phyloP scores from a whole-genome alignment of 768 basidiomycete species.

The Punctularia strigosozonata region DNA sequence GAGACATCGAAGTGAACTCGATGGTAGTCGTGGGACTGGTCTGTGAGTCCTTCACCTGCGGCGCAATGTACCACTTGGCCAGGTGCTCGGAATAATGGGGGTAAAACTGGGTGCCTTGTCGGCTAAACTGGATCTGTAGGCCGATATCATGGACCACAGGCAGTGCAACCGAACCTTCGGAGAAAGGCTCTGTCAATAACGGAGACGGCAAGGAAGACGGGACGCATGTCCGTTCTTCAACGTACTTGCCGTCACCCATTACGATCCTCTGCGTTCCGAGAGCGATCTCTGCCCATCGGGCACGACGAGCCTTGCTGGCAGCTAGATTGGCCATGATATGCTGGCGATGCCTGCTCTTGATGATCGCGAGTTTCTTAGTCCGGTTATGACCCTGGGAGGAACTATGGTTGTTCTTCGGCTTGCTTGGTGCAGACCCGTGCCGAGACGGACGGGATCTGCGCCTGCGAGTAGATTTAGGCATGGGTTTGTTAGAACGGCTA shows the following conservation, averaged over 20 bases:
- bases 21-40: constrained; percentile 12
- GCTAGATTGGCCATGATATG: no score
- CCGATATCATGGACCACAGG: constrained; percentile 22
- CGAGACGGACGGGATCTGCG: no score
- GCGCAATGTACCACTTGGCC: constrained; percentile 18
- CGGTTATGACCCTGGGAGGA: no score
- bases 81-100: constrained; percentile 24
- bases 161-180: no score
- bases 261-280: constrained; percentile 25
- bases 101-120: constrained; percentile 27
- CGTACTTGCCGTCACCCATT: constrained; percentile 29
- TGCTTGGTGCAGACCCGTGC: no score
- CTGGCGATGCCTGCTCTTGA: no score
- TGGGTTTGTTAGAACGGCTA: no score
- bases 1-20: constrained; percentile 18
- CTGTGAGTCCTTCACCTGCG: constrained; percentile 6
- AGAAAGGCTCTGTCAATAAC: neutral
- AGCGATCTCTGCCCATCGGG: constrained; percentile 23
- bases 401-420: no score
- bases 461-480: no score
- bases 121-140: constrained; percentile 22
- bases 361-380: no score
- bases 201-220: constrained; percentile 9
- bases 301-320: no score
- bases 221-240: constrained; percentile 17